Conservation (phyloP, 176 grass and related monocot genomes). For the Phyllostachys edulis region DNA sequence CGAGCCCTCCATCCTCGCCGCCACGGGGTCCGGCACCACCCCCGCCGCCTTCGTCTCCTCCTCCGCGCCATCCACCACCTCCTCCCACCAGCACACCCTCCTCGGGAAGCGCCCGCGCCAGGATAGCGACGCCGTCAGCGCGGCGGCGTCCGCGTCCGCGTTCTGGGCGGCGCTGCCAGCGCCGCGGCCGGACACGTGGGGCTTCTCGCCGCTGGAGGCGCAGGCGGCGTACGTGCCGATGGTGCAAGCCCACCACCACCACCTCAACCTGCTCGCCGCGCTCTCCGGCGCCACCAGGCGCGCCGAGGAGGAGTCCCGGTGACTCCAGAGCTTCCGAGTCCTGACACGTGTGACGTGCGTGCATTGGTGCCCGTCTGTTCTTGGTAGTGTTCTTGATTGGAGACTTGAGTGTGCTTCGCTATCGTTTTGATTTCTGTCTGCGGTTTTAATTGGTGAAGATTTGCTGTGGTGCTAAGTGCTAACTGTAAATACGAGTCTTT, state of each 20-base stretch:
- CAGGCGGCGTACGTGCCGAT: conserved; percentile 59
- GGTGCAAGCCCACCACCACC: conserved; percentile 58
- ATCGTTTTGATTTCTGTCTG: background rate
- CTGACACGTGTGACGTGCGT: conserved; percentile 18
- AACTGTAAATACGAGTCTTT: conserved; percentile 38
- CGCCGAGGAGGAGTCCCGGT: conserved; percentile 56
- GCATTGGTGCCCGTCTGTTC: conserved; percentile 3
- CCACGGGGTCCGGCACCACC: conserved; percentile 77
- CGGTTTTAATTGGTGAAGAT: conserved; percentile 4
- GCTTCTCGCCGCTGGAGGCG: conserved; percentile 52
- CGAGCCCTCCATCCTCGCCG: conserved; percentile 89
- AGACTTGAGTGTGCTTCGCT: background rate
- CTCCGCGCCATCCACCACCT: conserved; percentile 43
- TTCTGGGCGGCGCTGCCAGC: conserved; percentile 48
- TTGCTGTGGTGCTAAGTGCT: background rate
- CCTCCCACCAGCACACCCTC: conserved; percentile 31
- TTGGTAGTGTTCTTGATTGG: background rate
- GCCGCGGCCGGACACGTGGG: conserved; percentile 36
- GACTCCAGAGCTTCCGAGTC: background rate
- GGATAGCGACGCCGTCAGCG: background rate
- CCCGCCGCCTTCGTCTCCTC: conserved; percentile 72
- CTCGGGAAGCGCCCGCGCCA: conserved; percentile 51
- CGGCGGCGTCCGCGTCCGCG: background rate
- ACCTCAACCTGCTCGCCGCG: conserved; percentile 71
- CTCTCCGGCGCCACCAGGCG: conserved; percentile 46